A percentile compares a stretch with the other conserved stretches of the same genome.
phyloP scores from a whole-genome alignment of 257 asterid genomes.

The Solanum neorickii region DNA sequence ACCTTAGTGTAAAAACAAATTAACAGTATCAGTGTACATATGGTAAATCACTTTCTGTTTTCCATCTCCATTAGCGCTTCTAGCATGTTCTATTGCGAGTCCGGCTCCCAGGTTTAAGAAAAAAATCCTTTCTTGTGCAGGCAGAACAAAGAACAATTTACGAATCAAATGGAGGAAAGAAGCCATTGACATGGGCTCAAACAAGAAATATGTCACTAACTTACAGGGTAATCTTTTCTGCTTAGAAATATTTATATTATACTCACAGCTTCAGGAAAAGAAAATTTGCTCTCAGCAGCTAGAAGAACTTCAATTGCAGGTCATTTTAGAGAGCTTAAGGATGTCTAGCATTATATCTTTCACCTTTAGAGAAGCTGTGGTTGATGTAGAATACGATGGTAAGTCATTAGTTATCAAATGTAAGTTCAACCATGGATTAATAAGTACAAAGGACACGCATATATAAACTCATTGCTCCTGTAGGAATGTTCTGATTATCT shows the following conservation, averaged over 20 bases:
- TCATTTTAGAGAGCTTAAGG: slow-evolving; percentile 74
- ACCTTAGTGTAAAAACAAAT: neutral
- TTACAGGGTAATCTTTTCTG: slow-evolving; percentile 32
- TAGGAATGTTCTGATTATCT: neutral
- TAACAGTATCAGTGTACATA: neutral
- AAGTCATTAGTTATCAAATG: neutral
- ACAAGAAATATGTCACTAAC: slow-evolving; percentile 80
- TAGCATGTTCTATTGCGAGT: neutral
- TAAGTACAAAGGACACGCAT: neutral
- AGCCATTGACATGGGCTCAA: slow-evolving; percentile 51
- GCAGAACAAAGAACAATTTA: slow-evolving; percentile 51
- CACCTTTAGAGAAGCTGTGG: slow-evolving; percentile 91
- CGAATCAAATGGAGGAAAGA: slow-evolving; percentile 34
- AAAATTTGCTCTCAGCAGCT: neutral
- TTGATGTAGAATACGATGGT: slow-evolving; percentile 80
- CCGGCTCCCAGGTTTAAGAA: neutral
- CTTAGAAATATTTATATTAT: neutral
- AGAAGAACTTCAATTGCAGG: slow-evolving; percentile 20
- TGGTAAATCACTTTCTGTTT: neutral
- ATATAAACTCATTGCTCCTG: neutral
- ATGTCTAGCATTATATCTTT: slow-evolving; percentile 89
- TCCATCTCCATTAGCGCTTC: neutral
- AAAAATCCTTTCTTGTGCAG: slow-evolving; percentile 14
- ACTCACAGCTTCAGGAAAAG: neutral
- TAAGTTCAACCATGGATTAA: neutral